phyloP scores from a whole-genome alignment of 2,329 filamentous ascomycete species.

The Arthrobotrys pseudoclavata region DNA sequence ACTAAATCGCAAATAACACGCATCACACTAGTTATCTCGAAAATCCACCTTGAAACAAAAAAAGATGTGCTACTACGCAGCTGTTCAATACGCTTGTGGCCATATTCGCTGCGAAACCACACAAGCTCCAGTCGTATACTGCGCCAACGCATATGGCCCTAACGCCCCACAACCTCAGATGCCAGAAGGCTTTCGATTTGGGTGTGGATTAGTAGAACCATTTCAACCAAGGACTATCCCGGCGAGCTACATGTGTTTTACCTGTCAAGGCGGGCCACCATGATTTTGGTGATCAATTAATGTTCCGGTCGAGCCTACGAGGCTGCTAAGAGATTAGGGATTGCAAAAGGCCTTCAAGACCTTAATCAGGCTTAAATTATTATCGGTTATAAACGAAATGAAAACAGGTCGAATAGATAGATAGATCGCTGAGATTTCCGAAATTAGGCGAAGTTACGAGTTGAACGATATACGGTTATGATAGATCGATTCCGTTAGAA shows the following conservation, averaged over 20 bases:
- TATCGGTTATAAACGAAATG: no score
- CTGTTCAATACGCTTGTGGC: constrained; percentile 44
- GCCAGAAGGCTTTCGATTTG: constrained; percentile 40
- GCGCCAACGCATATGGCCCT: constrained; percentile 29
- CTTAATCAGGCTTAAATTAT: no score
- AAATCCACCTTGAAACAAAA: background rate
- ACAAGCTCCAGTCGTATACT: constrained; percentile 38
- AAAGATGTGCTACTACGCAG: constrained; percentile 55
- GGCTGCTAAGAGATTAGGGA: no score
- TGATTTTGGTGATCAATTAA: no score
- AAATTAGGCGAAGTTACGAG: no score
- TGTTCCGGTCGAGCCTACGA: no score
- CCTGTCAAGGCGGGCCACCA: constrained; percentile 47
- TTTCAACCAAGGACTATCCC: constrained; percentile 48
- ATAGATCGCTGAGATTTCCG: no score
- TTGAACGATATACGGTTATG: no score
- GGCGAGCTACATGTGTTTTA: constrained; percentile 50
- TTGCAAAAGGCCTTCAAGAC: no score
- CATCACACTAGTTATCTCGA: background rate
- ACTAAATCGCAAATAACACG: no score
- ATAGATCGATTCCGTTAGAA: no score
- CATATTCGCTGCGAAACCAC: constrained; percentile 56
- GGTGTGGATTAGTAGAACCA: constrained; percentile 37
- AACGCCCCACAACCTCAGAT: constrained; percentile 30
- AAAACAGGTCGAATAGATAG: no score